Evolutionary conservation across 331 rosid genomes (phyloP), one percentile per base, ranked within the genome.

Genomic region (Prunus yedoensis): DNA sequence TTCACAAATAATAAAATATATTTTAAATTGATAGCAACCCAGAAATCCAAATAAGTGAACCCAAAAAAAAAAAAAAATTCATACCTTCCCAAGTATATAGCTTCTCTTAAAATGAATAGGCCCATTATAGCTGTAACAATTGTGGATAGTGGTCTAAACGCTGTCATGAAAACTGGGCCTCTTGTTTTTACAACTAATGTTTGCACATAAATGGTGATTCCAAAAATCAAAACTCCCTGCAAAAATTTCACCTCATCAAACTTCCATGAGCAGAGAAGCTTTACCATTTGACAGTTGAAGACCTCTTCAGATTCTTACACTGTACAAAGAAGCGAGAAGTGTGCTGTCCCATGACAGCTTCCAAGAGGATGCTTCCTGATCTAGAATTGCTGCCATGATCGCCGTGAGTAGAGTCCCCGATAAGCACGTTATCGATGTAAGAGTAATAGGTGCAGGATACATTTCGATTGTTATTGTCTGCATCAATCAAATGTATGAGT

Each of bases 321-420:
- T 67, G 17, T 77, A 73, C n/a, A 82, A 0, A 25, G 82, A 63
- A 67, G 79, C 85, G 46, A 82, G 58, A 43, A 82, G 70, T 15
- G 82, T 56, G 17, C 62, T 69, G 68, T 82, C 32, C 82, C 79
- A 51, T 60, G 82, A 60, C 20, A 77, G 68, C 45, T 15, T 82
- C 85, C 85, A 78, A 41, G 82, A 82, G 10, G 79, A 43, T 2
- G 82, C 64, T 74, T 78, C 74, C 16, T 66, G 85, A 45, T 82
- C 82, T 20, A 73, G 3, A 66, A 82, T 52, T 8, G 35, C 70
- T 14, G 73, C 11, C 68, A 77, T 52, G 45, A 77, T 60, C 17
- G 65, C 23, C 21, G 85, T 59, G 73, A 82, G 75, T 6, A 82
- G 7, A 38, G 82, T 50, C 16, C 77, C 70, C 18, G 77, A 73